phyloP scores from a whole-genome alignment of 2,329 filamentous ascomycete genomes.

The Xylariaceae sp. region DNA sequence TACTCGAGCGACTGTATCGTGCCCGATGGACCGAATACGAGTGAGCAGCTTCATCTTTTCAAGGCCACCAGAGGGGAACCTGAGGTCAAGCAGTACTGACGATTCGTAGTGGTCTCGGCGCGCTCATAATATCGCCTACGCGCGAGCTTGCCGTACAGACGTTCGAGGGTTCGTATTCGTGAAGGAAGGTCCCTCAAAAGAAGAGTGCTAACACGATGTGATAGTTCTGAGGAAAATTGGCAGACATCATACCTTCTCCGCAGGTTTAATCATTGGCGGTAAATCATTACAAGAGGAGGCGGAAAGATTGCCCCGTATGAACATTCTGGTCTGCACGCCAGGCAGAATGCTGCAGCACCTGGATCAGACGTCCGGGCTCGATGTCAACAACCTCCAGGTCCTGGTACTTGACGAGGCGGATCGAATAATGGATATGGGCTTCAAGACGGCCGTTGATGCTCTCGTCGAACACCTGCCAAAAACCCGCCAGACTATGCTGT shows the following conservation, averaged over 20 bases:
- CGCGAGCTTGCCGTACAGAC: slow-evolving; percentile 91
- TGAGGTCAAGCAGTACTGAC: too few species aligned
- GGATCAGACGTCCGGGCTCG: slow-evolving; percentile 85
- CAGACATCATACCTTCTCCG: slow-evolving; percentile 81
- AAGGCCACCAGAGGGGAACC: too few species aligned
- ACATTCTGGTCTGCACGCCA: slow-evolving; percentile 92
- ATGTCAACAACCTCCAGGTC: slow-evolving; percentile 85
- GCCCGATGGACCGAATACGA: slow-evolving; percentile 85
- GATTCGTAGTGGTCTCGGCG: slow-evolving; percentile 83
- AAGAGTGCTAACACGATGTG: too few species aligned
- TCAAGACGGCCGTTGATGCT: slow-evolving; percentile 82
- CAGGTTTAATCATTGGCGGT: slow-evolving; percentile 87
- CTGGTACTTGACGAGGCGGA: slow-evolving; percentile 94
- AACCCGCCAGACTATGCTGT: slow-evolving; percentile 82
- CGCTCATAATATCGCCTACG: slow-evolving; percentile 87
- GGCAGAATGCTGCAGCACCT: slow-evolving; percentile 93
- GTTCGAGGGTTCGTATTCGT: too few species aligned
- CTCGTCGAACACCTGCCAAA: slow-evolving; percentile 86
- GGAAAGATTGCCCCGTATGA: slow-evolving; percentile 82
- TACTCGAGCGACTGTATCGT: slow-evolving; percentile 87
- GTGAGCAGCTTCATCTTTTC: too few species aligned
- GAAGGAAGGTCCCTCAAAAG: too few species aligned
- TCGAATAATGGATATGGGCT: slow-evolving; percentile 96
- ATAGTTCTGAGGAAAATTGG: slow-evolving; percentile 88
- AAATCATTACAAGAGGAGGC: slow-evolving; percentile 84